These are phyloP conservation scores for Xylaria castorea DNA, from an alignment of 495 filamentous ascomycete species.

Conservation along the genomic window DNA sequence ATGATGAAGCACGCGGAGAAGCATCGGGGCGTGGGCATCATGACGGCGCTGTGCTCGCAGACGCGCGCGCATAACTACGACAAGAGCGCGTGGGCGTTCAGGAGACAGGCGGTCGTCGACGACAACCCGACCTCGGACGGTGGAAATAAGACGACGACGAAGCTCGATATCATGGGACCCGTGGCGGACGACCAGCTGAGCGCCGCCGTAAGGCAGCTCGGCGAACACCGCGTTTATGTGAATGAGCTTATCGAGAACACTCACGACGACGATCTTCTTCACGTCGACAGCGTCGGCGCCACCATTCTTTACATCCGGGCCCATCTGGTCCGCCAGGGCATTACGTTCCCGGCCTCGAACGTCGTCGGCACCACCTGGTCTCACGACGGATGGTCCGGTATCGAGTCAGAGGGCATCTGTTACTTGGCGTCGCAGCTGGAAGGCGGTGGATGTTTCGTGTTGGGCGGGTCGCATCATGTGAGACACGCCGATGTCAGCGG, in stretches of 20 bases:
- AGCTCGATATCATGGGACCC: constrained; percentile 44
- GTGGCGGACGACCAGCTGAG: constrained; percentile 50
- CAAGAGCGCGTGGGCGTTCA: constrained; percentile 35
- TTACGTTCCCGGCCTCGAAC: constrained; percentile 31
- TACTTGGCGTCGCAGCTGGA: constrained; percentile 33
- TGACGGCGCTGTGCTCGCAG: constrained; percentile 34
- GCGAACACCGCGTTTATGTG: constrained; percentile 29
- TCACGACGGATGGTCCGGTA: constrained; percentile 34
- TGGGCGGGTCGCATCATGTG: constrained; percentile 34
- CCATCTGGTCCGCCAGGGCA: constrained; percentile 32
- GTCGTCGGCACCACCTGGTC: constrained; percentile 35
- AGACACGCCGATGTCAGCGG: constrained; percentile 33
- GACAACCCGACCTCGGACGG: background rate
- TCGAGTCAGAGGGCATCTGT: constrained; percentile 33
- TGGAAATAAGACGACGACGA: constrained; percentile 19
- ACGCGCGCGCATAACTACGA: constrained; percentile 35
- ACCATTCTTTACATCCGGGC: constrained; percentile 32
- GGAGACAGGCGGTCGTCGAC: background rate
- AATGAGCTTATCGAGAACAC: constrained; percentile 35
- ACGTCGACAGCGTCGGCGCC: constrained; percentile 34
- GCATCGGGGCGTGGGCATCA: constrained; percentile 29
- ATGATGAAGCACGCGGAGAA: constrained; percentile 32
- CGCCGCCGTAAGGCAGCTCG: constrained; percentile 45
- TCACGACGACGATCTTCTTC: constrained; percentile 32
- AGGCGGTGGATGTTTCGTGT: constrained; percentile 32